Conservation (phyloP, 192 early-diverging fungal genomes). For the Rhizophlyctis rosea region DNA sequence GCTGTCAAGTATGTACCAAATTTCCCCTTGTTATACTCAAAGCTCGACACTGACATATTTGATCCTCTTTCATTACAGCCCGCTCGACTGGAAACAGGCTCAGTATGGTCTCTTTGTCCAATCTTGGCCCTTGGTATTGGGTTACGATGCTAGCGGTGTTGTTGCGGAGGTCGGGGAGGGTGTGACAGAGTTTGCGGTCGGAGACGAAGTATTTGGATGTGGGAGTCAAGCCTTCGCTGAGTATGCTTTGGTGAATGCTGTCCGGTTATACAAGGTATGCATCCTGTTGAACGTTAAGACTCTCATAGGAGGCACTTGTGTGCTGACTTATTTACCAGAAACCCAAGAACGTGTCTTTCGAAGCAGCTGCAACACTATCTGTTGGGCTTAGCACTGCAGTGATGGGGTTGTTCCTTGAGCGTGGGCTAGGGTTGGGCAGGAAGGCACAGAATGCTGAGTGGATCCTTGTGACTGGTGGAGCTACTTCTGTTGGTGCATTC, state of each 20-base stretch:
- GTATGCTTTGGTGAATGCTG: slow-evolving; percentile 7
- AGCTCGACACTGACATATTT: background rate
- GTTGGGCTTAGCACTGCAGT: slow-evolving; percentile 9
- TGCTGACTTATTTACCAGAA: too few relatives aligned
- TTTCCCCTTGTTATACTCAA: too few relatives aligned
- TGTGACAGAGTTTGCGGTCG: slow-evolving; percentile 7
- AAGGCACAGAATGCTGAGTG: slow-evolving; percentile 14
- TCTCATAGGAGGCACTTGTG: too few relatives aligned
- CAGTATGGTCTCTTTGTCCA: slow-evolving; percentile 10
- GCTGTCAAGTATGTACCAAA: slow-evolving; percentile 23
- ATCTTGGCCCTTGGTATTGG: slow-evolving; percentile 17
- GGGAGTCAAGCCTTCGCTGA: slow-evolving; percentile 12
- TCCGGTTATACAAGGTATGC: too few relatives aligned
- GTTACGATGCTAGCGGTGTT: slow-evolving; percentile 14
- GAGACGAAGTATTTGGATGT: slow-evolving; percentile 20
- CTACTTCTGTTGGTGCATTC: slow-evolving; percentile 13
- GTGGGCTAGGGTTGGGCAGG: slow-evolving; percentile 6
- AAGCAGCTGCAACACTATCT: slow-evolving; percentile 12
- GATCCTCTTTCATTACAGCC: slow-evolving; percentile 6
- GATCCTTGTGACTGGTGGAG: slow-evolving; percentile 24
- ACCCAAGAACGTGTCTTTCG: slow-evolving; percentile 17
- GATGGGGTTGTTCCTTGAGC: slow-evolving; percentile 7
- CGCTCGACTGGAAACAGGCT: slow-evolving; percentile 15
- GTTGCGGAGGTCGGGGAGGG: slow-evolving; percentile 10
- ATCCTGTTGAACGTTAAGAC: too few relatives aligned